A percentile compares a stretch with the other conserved stretches of the same genome.
Evolutionary conservation across 2,329 filamentous ascomycete species (phyloP).

Genomic region (Drechslerella dactyloides): DNA sequence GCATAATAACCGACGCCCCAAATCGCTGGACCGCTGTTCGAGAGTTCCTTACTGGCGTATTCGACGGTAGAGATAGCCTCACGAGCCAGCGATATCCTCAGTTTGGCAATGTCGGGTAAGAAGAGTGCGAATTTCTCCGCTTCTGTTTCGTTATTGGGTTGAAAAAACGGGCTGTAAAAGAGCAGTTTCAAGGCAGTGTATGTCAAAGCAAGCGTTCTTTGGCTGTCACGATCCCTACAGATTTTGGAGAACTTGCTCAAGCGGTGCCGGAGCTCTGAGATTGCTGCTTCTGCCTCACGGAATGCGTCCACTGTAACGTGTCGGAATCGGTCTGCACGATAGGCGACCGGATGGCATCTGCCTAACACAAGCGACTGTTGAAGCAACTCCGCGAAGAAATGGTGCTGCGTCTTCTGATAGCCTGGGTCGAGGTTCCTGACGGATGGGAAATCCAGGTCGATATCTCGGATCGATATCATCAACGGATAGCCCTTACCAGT

Average conservation of each 20-base stretch:
- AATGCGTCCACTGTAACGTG: slow-evolving; percentile 50
- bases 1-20: slow-evolving; percentile 53
- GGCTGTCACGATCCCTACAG: slow-evolving; percentile 40
- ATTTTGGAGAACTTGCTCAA: slow-evolving; percentile 31
- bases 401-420: slow-evolving; percentile 39
- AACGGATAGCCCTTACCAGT: slow-evolving; percentile 54
- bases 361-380: slow-evolving; percentile 51
- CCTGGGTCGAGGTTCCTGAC: slow-evolving; percentile 50
- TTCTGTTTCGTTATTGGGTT: slow-evolving; percentile 43
- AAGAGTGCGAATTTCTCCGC: slow-evolving; percentile 43
- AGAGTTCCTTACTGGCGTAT: slow-evolving; percentile 52
- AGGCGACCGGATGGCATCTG: slow-evolving; percentile 51
- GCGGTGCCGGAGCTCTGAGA: slow-evolving; percentile 41
- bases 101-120: slow-evolving; percentile 46
- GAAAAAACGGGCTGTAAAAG: slow-evolving; percentile 53
- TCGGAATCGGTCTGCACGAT: slow-evolving; percentile 51
- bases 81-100: slow-evolving; percentile 42
- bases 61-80: slow-evolving; percentile 49
- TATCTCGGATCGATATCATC: slow-evolving; percentile 52
- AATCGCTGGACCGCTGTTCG: slow-evolving; percentile 53
- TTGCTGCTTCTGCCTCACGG: slow-evolving; percentile 46
- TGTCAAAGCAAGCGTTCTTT: slow-evolving; percentile 51
- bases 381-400: slow-evolving; percentile 52
- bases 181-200: slow-evolving; percentile 51
- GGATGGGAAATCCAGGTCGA: slow-evolving; percentile 51